Conservation (phyloP, 176 grass and related monocot species). For the Cocos nucifera region DNA sequence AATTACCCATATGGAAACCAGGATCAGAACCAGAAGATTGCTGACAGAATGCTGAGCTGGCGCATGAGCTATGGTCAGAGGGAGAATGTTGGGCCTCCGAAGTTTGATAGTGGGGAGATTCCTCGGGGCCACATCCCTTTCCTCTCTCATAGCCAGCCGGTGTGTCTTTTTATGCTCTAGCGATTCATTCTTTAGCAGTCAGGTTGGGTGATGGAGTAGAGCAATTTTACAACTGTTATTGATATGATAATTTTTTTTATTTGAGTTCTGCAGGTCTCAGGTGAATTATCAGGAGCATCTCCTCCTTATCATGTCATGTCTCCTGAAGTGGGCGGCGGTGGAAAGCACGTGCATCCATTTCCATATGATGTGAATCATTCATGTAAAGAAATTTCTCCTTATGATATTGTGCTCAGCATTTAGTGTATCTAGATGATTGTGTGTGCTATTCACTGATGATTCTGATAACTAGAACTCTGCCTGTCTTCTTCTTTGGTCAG, state of each 20-base stretch:
- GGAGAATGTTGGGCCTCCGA: constrained; percentile 45
- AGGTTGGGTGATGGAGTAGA: too few relatives aligned
- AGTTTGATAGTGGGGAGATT: constrained; percentile 93
- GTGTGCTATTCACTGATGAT: constrained; percentile 13
- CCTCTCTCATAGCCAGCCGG: constrained; percentile 63
- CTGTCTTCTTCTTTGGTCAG: constrained; percentile 32
- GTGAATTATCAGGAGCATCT: constrained; percentile 71
- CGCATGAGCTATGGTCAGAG: constrained; percentile 35
- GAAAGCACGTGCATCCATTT: constrained; percentile 69
- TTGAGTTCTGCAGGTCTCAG: constrained; percentile 49
- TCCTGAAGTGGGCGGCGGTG: constrained; percentile 41
- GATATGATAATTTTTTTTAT: constrained; percentile 9
- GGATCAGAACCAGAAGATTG: constrained; percentile 67
- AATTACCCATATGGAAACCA: constrained; percentile 60
- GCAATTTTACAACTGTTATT: too few relatives aligned
- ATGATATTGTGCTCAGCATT: constrained; percentile 2
- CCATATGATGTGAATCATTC: constrained; percentile 59
- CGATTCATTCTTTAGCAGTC: too few relatives aligned
- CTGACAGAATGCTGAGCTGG: constrained; percentile 92
- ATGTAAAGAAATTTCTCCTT: constrained; percentile 32
- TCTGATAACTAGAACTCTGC: neutral
- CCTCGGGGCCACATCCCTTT: constrained; percentile 66
- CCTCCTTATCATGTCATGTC: constrained; percentile 86
- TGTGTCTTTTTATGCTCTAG: neutral
- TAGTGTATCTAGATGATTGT: neutral